Evolutionary conservation across 345 rosid species (phyloP).

Genomic region (Moricandia arvensis): DNA sequence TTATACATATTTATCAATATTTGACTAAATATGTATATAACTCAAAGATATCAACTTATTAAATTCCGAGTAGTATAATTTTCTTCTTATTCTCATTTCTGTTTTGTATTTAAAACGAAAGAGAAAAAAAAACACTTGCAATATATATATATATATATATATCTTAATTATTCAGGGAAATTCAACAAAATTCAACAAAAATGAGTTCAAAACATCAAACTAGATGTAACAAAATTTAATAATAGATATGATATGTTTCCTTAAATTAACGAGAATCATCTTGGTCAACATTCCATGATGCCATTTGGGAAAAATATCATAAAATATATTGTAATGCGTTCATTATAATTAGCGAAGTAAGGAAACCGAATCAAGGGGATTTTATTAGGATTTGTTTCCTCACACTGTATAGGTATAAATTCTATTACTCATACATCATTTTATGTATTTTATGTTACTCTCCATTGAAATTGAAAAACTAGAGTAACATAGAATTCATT

Average conservation of each 20-base stretch:
- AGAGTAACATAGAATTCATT: neutral
- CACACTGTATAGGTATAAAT: neutral
- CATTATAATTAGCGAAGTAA: neutral
- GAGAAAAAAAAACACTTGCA: neutral
- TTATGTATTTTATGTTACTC: neutral
- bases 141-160: neutral
- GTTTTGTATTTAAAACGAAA: neutral
- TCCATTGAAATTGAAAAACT: neutral
- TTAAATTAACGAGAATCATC: neutral
- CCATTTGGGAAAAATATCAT: neutral
- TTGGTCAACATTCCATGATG: neutral
- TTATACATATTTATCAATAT: too few relatives aligned
- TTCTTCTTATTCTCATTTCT: neutral
- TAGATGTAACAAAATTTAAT: too few relatives aligned
- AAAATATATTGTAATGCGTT: neutral
- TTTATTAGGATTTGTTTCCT: neutral
- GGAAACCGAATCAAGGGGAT: neutral
- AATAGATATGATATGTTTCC: neutral
- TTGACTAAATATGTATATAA: too few relatives aligned
- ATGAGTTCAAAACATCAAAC: too few relatives aligned
- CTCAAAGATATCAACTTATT: too few relatives aligned
- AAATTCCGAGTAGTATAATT: too few relatives aligned
- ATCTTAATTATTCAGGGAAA: too few relatives aligned
- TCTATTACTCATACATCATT: neutral
- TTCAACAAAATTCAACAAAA: too few relatives aligned